phyloP scores from a whole-genome alignment of 2,329 filamentous ascomycete genomes.

The Tympanopsis confertula region DNA sequence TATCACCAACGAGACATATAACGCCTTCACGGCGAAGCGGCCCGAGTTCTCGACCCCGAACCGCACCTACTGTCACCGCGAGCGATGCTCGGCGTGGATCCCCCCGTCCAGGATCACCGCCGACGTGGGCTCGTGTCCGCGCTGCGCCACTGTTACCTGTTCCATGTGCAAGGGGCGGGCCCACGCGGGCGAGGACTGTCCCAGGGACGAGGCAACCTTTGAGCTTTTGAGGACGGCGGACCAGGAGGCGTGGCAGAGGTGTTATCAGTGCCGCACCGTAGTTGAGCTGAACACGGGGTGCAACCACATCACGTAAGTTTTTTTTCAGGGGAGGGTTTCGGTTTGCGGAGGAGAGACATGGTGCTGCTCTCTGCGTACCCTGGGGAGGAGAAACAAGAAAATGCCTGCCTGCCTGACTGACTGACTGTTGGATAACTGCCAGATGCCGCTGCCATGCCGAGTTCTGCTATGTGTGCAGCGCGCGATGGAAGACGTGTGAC shows the following conservation, averaged over 20 bases:
- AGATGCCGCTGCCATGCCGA: background rate
- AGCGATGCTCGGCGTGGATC: background rate
- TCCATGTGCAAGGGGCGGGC: background rate
- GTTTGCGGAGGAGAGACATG: too few species aligned
- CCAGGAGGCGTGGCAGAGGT: constrained; percentile 40
- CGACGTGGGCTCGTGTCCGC: background rate
- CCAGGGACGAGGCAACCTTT: constrained; percentile 6
- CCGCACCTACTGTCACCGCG: background rate
- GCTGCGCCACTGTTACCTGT: background rate
- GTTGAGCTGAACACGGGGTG: constrained; percentile 52
- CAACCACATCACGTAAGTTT: constrained; percentile 49
- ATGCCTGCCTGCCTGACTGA: too few species aligned
- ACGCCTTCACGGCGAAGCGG: background rate
- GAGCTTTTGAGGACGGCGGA: constrained; percentile 31
- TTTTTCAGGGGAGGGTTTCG: too few species aligned
- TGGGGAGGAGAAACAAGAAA: too few species aligned
- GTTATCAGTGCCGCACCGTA: constrained; percentile 40
- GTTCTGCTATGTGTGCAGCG: background rate
- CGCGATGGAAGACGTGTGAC: background rate
- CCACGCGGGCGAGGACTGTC: constrained; percentile 2
- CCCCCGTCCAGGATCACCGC: constrained; percentile 13
- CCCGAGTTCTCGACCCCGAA: background rate
- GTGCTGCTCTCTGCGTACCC: too few species aligned
- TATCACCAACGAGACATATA: background rate
- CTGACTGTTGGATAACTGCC: too few species aligned